Evolutionary conservation across 371 early-diverging fungal genomes (phyloP).

Genomic region (Lichtheimia hyalospora): DNA sequence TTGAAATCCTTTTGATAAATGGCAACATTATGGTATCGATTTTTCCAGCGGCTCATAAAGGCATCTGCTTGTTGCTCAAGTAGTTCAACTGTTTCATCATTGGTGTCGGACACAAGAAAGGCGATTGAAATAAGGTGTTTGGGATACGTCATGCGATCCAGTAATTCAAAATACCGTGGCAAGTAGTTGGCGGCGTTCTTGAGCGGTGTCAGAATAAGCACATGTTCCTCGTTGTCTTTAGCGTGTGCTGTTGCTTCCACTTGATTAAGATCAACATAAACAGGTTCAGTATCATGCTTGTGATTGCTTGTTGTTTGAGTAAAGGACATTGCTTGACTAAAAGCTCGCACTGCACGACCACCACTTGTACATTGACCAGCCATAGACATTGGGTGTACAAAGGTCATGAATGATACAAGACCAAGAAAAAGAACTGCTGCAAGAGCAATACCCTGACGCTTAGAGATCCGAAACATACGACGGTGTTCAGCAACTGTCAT

Average conservation of each 20-base stretch:
- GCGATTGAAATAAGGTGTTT: slow-evolving; percentile 56
- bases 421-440: slow-evolving; percentile 27
- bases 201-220: slow-evolving; percentile 57
- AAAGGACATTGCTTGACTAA: slow-evolving; percentile 33
- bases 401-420: slow-evolving; percentile 27
- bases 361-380: slow-evolving; percentile 4
- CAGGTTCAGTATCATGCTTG: slow-evolving; percentile 3
- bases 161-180: slow-evolving; percentile 57
- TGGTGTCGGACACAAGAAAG: slow-evolving; percentile 62
- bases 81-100: slow-evolving; percentile 46
- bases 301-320: slow-evolving; percentile 7
- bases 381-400: slow-evolving; percentile 20
- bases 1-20: slow-evolving; percentile 61
- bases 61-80: slow-evolving; percentile 36
- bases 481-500: slow-evolving; percentile 22
- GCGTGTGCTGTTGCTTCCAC: slow-evolving; percentile 21
- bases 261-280: slow-evolving; percentile 17
- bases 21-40: slow-evolving; percentile 45
- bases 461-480: slow-evolving; percentile 27
- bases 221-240: slow-evolving; percentile 30
- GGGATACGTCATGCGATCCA: slow-evolving; percentile 53
- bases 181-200: slow-evolving; percentile 58
- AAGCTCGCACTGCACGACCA: slow-evolving; percentile 28
- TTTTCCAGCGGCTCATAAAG: slow-evolving; percentile 16
- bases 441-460: slow-evolving; percentile 23